These are phyloP conservation scores for Exophiala oligosperma DNA, from an alignment of 2,329 filamentous ascomycete species.

Conservation along the genomic window DNA sequence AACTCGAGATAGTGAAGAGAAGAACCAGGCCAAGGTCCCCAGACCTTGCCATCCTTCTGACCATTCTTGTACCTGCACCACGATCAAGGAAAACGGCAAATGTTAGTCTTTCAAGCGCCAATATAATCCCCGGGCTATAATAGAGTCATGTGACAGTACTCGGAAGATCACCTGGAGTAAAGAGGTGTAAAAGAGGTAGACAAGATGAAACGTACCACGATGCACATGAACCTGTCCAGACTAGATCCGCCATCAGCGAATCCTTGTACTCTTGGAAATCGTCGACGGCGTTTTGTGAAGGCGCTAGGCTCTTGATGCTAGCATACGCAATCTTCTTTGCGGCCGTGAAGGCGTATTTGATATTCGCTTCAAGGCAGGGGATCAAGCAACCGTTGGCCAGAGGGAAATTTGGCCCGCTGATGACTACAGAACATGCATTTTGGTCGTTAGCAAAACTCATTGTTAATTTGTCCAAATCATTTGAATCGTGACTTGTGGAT, in stretches of 20 bases:
- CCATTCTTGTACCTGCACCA: constrained; percentile 37
- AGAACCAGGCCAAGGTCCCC: constrained; percentile 51
- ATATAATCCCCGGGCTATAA: too few relatives aligned
- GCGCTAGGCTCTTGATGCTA: constrained; percentile 34
- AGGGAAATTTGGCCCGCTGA: constrained; percentile 33
- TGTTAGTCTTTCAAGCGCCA: too few relatives aligned
- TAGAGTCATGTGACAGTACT: too few relatives aligned
- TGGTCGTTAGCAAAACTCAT: too few relatives aligned
- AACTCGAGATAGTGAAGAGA: constrained; percentile 49
- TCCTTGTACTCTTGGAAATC: constrained; percentile 22
- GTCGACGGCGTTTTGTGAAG: constrained; percentile 19
- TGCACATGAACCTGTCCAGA: constrained; percentile 7
- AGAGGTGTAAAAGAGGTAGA: too few relatives aligned
- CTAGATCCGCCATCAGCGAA: constrained; percentile 8
- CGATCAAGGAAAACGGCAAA: too few relatives aligned
- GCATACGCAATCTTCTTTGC: constrained; percentile 39
- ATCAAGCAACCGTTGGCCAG: constrained; percentile 32
- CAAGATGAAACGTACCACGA: background rate
- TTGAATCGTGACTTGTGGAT: too few relatives aligned
- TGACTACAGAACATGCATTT: constrained; percentile 15
- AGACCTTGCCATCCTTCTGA: constrained; percentile 44
- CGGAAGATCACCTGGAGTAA: too few relatives aligned
- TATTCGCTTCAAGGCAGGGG: constrained; percentile 34
- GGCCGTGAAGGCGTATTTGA: constrained; percentile 39
- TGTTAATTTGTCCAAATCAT: too few relatives aligned